phyloP scores from a whole-genome alignment of 202 grass and related monocot species.

The Zizania palustris region DNA sequence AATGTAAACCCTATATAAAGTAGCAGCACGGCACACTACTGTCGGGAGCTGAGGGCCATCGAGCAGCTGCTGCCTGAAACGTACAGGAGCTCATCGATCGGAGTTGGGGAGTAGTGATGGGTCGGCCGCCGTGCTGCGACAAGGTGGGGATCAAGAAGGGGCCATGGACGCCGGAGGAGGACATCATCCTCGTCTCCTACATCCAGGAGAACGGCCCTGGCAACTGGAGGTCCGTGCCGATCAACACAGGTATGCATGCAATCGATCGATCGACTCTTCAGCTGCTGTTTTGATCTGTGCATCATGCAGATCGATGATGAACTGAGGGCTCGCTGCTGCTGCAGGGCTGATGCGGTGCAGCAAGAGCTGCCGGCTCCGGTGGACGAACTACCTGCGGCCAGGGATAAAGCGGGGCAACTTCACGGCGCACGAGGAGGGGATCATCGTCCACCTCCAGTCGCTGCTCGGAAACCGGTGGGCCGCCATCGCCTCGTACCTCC shows the following conservation, averaged over 20 bases:
- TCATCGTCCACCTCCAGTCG: constrained; percentile 89
- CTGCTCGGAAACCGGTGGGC: constrained; percentile 93
- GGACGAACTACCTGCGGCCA: constrained; percentile 95
- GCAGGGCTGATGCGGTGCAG: constrained; percentile 80
- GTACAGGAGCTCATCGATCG: not conserved
- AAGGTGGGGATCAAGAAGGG: constrained; percentile 83
- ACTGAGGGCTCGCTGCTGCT: not conserved
- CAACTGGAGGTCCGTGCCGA: constrained; percentile 83
- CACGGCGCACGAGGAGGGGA: constrained; percentile 71
- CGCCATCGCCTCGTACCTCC: constrained; percentile 90
- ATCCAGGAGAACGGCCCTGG: constrained; percentile 88
- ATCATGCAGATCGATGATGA: too few species aligned
- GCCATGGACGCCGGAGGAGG: constrained; percentile 95
- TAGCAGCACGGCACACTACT: not conserved
- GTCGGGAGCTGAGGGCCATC: not conserved
- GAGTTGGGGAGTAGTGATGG: constrained; percentile 37
- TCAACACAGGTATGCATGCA: constrained; percentile 40
- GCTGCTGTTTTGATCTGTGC: too few species aligned
- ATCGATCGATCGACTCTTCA: too few species aligned
- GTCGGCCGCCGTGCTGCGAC: constrained; percentile 86
- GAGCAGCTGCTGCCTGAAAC: too few species aligned
- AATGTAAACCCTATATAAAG: too few species aligned
- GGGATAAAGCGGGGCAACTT: constrained; percentile 89
- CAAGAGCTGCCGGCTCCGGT: constrained; percentile 90
- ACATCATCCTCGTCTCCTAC: constrained; percentile 85